Evolutionary conservation across 1,284 basidiomycete genomes (phyloP).

Genomic region (Lentinus polychrous): DNA sequence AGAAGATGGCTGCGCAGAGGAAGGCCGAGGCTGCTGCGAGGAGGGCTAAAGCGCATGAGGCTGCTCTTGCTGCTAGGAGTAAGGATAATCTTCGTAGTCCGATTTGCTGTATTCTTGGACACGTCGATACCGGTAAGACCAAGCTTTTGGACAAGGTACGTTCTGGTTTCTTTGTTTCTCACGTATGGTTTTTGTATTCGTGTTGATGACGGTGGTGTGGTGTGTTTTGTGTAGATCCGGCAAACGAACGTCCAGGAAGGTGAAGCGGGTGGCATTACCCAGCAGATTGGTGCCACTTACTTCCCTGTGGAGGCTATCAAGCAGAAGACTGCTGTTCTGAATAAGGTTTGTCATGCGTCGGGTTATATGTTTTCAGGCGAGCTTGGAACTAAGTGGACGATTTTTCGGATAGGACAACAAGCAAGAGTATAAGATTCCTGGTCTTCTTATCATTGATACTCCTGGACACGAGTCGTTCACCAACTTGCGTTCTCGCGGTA

Average conservation of each 20-base stretch:
- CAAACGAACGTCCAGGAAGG: conserved; percentile 99
- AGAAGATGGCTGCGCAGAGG: conserved; percentile 65
- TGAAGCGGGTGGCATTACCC: conserved; percentile 99
- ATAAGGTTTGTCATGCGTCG: conserved; percentile 60
- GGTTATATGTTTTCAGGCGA: conserved; percentile 2
- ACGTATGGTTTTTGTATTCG: neutral
- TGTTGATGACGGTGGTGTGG: neutral
- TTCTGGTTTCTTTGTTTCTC: conserved; percentile 1
- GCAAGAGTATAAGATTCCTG: conserved; percentile 96
- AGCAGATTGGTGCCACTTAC: conserved; percentile 99
- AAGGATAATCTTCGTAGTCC: conserved; percentile 93
- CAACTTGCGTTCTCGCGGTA: conserved; percentile 93
- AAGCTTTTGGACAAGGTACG: conserved; percentile 93
- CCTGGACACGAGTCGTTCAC: conserved; percentile 99
- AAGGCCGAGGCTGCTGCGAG: conserved; percentile 85
- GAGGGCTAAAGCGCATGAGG: conserved; percentile 77
- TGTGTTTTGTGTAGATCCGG: conserved; percentile 65
- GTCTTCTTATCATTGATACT: conserved; percentile 95
- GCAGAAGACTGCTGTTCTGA: conserved; percentile 88
- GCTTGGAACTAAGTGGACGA: conserved; percentile 2
- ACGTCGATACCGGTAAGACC: conserved; percentile 99
- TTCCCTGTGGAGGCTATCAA: conserved; percentile 97
- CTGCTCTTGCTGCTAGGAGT: conserved; percentile 80
- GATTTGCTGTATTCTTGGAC: conserved; percentile 98
- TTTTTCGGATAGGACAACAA: conserved; percentile 49